A percentile compares a stretch with the other conserved stretches of the same genome.
phyloP scores from a whole-genome alignment of 2,329 filamentous ascomycete genomes.

The Cladosporium cucumerinum region DNA sequence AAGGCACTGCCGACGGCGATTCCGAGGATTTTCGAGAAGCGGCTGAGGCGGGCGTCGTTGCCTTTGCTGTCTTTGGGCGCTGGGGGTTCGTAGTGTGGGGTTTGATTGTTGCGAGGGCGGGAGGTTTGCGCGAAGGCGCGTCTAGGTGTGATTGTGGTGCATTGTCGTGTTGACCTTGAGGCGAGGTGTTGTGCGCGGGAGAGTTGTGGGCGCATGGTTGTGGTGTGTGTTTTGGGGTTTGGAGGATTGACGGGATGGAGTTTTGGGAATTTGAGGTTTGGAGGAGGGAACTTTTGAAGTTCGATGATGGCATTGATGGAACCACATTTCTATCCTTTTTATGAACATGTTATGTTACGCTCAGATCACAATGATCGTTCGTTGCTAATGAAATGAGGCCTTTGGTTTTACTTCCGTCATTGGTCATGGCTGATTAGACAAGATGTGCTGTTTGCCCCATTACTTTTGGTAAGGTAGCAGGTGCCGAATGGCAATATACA shows the following conservation, averaged over 20 bases:
- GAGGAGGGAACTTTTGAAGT: background rate
- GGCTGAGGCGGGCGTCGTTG: slow-evolving; percentile 15
- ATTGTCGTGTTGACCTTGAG: background rate
- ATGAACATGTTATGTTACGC: background rate
- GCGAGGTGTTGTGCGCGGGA: background rate
- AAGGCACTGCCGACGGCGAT: slow-evolving; percentile 2
- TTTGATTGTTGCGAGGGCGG: background rate
- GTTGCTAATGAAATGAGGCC: background rate
- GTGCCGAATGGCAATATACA: background rate
- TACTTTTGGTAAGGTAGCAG: background rate
- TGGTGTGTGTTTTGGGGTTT: background rate
- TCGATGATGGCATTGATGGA: background rate
- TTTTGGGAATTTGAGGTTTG: background rate
- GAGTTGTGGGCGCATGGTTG: slow-evolving; percentile 8
- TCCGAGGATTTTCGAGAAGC: slow-evolving; percentile 15
- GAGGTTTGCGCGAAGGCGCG: slow-evolving; percentile 1
- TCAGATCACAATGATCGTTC: background rate
- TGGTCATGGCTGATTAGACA: background rate
- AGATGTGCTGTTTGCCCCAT: background rate
- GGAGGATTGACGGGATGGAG: background rate
- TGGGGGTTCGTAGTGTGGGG: slow-evolving; percentile 13
- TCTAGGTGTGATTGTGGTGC: background rate
- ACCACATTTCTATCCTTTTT: background rate
- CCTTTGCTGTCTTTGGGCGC: slow-evolving; percentile 16
- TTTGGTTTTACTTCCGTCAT: background rate